phyloP scores from a whole-genome alignment of 331 rosid genomes.

The Malus hybrid region DNA sequence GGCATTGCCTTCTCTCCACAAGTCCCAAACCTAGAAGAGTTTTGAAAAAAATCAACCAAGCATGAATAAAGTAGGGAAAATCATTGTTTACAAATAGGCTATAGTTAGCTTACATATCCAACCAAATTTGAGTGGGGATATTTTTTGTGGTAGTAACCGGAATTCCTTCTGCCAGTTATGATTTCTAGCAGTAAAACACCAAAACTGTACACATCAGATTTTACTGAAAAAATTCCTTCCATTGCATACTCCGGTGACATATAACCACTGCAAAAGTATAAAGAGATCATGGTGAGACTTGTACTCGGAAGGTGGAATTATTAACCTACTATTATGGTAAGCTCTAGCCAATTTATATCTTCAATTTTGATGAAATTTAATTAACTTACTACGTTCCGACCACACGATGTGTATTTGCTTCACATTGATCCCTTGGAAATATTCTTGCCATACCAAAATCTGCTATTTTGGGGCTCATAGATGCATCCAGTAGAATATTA shows the following conservation, averaged over 20 bases:
- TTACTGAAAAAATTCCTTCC: constrained; percentile 42
- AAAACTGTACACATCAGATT: constrained; percentile 29
- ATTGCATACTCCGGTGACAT: constrained; percentile 66
- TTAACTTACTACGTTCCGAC: too few relatives aligned
- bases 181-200: not conserved
- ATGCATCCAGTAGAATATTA: constrained; percentile 40
- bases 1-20: constrained; percentile 1
- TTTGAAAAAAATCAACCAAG: not conserved
- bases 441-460: constrained; percentile 76
- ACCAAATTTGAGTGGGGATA: not conserved
- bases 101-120: not conserved
- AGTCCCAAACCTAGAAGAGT: not conserved
- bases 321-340: not conserved
- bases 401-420: too few relatives aligned
- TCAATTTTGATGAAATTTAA: too few relatives aligned
- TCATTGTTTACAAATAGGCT: not conserved
- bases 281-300: not conserved
- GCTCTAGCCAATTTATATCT: too few relatives aligned
- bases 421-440: constrained; percentile 13
- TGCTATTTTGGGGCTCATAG: constrained; percentile 56
- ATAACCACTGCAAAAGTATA: constrained; percentile 31
- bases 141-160: not conserved
- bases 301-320: not conserved
- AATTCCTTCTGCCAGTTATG: not conserved
- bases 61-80: too few relatives aligned